Evolutionary conservation across 257 asterid genomes (phyloP), one percentile per base, ranked within the genome.

Genomic region (Parsonsia alboflavescens): DNA sequence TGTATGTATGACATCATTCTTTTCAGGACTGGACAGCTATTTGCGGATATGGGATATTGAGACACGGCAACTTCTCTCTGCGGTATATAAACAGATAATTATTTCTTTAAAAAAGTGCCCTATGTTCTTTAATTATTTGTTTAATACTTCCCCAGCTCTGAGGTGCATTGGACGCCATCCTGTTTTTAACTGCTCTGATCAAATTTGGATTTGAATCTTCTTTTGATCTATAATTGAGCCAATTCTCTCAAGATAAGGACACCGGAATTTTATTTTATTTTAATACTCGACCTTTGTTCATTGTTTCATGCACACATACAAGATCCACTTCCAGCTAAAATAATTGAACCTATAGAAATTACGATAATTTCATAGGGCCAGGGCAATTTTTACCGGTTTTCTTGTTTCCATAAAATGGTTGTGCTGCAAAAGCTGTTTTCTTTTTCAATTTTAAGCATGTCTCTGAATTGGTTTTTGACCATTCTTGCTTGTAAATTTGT

Each of bases 41-140:
- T 84, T 95, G 82, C 96, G 98, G 78, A 82, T 95, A 76, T 95
- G 99, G 99, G 96, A 95, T 83, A 78, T 87, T 36, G 54, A 95
- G 30, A 85, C 98, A 33, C 83, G 99, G 22, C 94, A 90, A 79
- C 96, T 95, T 79, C 88, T 95, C 67, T 90, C 98, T 64, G 87
- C 93, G 87, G 98, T 92, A 94, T 70, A 89, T 70, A 73, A n/a
- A 75, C 64, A 48, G 42, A 49, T 48, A 68, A 17, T 71, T 13
- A 24, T 53, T 15, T 54, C 12, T 48, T 49, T 11, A 70, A 46
- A 59, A 22, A 59, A 57, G 39, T 12, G 57, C 21, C 53, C 53
- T 13, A 19, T 21, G 64, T 9, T 41, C 36, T 4, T 48, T 48
- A 6, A 2, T 7, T 42, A 22, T 21, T 59, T 58, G 41, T 8